Conservation (phyloP, 495 filamentous ascomycete species). For the Podospora pseudocomata region DNA sequence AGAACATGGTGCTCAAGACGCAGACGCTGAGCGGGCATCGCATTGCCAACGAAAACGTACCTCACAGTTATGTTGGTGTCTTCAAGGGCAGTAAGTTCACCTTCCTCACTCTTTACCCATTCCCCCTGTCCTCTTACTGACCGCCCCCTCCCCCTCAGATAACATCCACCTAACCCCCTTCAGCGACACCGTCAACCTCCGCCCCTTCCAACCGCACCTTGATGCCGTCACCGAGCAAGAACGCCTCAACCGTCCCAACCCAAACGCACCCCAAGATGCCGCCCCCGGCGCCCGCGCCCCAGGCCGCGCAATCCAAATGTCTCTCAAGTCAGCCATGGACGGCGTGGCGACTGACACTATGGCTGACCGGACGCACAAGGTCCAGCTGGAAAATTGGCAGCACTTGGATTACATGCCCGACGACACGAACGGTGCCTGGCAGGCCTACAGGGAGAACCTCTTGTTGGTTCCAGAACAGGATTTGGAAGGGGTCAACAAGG, state of each 20-base stretch:
- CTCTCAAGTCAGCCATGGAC: conserved; percentile 45
- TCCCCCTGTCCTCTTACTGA: neutral
- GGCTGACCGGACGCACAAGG: conserved; percentile 43
- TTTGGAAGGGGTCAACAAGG: neutral
- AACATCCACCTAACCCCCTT: conserved; percentile 49
- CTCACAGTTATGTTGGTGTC: conserved; percentile 35
- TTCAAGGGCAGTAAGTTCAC: conserved; percentile 44
- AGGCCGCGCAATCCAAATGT: conserved; percentile 50
- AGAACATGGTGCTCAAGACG: conserved; percentile 42
- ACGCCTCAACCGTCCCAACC: conserved; percentile 33
- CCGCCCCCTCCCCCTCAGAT: conserved; percentile 25
- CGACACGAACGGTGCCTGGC: conserved; percentile 42
- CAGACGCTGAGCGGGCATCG: conserved; percentile 41
- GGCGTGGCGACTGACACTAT: conserved; percentile 45
- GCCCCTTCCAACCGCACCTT: conserved; percentile 46
- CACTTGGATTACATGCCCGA: conserved; percentile 44
- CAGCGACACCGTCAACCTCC: conserved; percentile 43
- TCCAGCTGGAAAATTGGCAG: conserved; percentile 44
- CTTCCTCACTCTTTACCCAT: neutral
- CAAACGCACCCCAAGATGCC: conserved; percentile 15
- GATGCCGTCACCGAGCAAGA: conserved; percentile 46
- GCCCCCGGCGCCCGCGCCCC: conserved; percentile 16
- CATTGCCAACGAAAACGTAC: neutral
- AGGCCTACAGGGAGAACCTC: conserved; percentile 40
- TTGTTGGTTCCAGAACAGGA: conserved; percentile 25